Percentiles rank a stretch among this genome's conserved stretches.
phyloP scores from a whole-genome alignment of 805 yeast species.

The Pichia occidentalis region DNA sequence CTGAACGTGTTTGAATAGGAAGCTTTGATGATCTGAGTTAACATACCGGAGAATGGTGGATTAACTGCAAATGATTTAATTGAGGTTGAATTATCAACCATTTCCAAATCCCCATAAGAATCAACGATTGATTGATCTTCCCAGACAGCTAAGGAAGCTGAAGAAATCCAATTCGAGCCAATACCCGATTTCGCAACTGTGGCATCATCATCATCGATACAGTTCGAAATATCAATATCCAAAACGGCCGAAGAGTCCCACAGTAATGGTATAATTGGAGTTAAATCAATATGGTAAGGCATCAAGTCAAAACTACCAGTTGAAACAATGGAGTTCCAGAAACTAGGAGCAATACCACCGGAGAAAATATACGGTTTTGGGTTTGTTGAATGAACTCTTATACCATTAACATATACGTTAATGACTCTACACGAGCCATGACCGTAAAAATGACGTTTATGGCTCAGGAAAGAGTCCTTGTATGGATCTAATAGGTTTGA shows the following conservation, averaged over 20 bases:
- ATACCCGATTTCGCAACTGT: slow-evolving; percentile 28
- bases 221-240: slow-evolving; percentile 48
- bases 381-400: slow-evolving; percentile 51
- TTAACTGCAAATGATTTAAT: slow-evolving; percentile 30
- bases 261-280: slow-evolving; percentile 62
- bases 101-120: slow-evolving; percentile 34
- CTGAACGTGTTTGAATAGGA: slow-evolving; percentile 29
- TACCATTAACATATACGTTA: slow-evolving; percentile 53
- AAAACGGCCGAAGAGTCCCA: slow-evolving; percentile 43
- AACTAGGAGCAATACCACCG: slow-evolving; percentile 73
- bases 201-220: slow-evolving; percentile 35
- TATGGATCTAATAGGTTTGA: slow-evolving; percentile 47
- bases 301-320: slow-evolving; percentile 67
- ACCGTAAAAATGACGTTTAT: slow-evolving; percentile 41
- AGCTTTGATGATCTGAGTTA: slow-evolving; percentile 36
- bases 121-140: slow-evolving; percentile 37
- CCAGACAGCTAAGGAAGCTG: slow-evolving; percentile 52
- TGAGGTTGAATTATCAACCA: slow-evolving; percentile 26
- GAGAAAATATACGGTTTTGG: slow-evolving; percentile 75
- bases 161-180: slow-evolving; percentile 54
- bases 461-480: slow-evolving; percentile 32
- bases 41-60: slow-evolving; percentile 33
- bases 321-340: slow-evolving; percentile 80
- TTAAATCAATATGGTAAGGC: slow-evolving; percentile 62
- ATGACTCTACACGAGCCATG: slow-evolving; percentile 70